Evolutionary conservation across 352 stramenopile genomes (phyloP), one percentile per base, ranked within the genome.

Genomic region (Phytophthora citricola): DNA sequence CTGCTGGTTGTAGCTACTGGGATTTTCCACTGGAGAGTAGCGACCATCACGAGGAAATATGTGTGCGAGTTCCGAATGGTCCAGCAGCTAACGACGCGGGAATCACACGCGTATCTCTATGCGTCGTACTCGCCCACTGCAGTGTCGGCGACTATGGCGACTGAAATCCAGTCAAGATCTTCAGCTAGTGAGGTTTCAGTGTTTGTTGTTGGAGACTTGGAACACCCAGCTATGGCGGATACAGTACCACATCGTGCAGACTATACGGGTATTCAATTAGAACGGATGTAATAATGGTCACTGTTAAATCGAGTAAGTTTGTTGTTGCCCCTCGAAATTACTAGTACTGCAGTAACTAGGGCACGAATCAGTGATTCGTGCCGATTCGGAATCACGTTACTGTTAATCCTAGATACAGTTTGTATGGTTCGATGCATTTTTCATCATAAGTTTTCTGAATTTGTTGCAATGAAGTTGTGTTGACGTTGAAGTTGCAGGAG

Each of bases 41-140:
- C 60, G 58, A 61, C 58, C 17, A 49, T 64, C 8, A 73, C 69
- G 7, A 67, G 66, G 20, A 41, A 67, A n/a, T 81, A 78, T n/a
- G 39, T 71, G n/a, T 41, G 40, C 10, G 73, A 75, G 46, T 81
- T 78, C 51, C 65, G 61, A 29, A 76, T 76, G 68, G 66, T 73
- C 24, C 53, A 73, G 32, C 57, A 72, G 8, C 36, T 76, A 15
- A 20, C 41, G 27, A 31, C 46, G 15, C 49, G 34, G 1, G 41
- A 36, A 3, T 50, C 51, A 8, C 32, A 44, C 5, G 6, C 14
- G 17, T 61, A 64, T 24, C 15, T 47, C 1, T 57, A 44, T 32
- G 39, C 34, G 5, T 69, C 59, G 15, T 63, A 63, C 43, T 69
- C 52, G 4, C 41, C 24, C 9, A 32, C 29, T 48, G 40, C 51